A percentile compares a stretch with the other conserved stretches of the same genome.
Conservation (phyloP, 1,139 yeast species). For the Wickerhamomyces sp. region DNA sequence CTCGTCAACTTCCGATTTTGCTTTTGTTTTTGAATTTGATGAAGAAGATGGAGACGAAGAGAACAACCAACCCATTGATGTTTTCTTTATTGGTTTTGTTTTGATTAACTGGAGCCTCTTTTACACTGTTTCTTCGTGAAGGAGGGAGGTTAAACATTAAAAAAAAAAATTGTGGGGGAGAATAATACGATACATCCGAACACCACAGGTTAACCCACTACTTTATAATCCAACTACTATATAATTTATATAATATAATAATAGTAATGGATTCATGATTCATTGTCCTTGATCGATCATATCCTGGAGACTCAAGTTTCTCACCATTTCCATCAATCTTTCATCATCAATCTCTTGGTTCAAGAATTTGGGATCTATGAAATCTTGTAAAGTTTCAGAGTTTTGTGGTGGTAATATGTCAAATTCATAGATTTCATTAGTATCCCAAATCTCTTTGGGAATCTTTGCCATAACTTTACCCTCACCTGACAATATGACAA, state of each 20-base stretch:
- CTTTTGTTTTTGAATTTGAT: constrained; percentile 1
- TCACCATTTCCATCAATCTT: constrained; percentile 20
- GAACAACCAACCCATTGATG: no score
- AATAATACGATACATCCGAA: no score
- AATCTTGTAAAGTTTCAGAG: constrained; percentile 33
- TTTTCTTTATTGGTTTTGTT: no score
- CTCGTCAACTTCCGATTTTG: background rate
- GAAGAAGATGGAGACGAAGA: background rate
- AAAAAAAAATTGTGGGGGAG: no score
- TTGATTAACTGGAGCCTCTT: no score
- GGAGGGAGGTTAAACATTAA: no score
- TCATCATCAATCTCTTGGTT: constrained; percentile 15
- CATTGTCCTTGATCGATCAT: constrained; percentile 15
- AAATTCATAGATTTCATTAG: constrained; percentile 59
- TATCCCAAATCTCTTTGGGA: constrained; percentile 57
- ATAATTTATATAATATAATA: no score
- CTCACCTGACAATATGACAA: constrained; percentile 67
- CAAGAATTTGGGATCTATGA: constrained; percentile 30
- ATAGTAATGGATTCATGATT: no score
- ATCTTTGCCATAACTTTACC: constrained; percentile 63
- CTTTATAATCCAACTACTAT: no score
- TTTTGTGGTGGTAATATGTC: constrained; percentile 62
- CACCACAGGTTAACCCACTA: no score
- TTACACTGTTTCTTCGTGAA: no score
- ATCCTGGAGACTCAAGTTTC: constrained; percentile 22